These are phyloP conservation scores for Penicillium odoratum DNA, from an alignment of 495 filamentous ascomycete genomes.

Conservation along the genomic window DNA sequence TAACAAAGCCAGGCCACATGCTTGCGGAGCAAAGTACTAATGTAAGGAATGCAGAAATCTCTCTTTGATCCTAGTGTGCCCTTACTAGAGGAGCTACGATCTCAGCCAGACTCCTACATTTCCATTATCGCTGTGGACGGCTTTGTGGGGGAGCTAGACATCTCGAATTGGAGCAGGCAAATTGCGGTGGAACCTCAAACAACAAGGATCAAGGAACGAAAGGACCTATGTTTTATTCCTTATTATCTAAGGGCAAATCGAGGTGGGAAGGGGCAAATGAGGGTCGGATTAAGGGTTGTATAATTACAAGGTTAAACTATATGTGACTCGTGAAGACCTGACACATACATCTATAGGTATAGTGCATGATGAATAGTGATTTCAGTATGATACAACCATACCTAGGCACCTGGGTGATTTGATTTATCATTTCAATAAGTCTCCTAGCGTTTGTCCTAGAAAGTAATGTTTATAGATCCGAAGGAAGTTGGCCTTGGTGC, in stretches of 20 bases:
- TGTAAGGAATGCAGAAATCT: conserved; percentile 11
- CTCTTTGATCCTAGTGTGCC: conserved; percentile 22
- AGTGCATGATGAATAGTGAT: too few species aligned
- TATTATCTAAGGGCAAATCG: conserved; percentile 54
- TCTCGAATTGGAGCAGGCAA: conserved; percentile 27
- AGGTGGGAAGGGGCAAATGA: conserved; percentile 52
- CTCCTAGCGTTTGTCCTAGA: too few species aligned
- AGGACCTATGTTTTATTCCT: conserved; percentile 46
- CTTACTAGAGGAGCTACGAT: conserved; percentile 22
- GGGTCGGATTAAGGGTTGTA: conserved; percentile 31
- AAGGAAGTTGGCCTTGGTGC: background rate
- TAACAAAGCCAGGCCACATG: conserved; percentile 5
- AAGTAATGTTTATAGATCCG: too few species aligned
- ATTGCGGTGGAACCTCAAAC: conserved; percentile 19
- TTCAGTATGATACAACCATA: too few species aligned
- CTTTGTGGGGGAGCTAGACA: conserved; percentile 33
- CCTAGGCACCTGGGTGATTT: too few species aligned
- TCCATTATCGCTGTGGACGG: conserved; percentile 36
- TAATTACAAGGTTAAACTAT: background rate
- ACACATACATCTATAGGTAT: too few species aligned
- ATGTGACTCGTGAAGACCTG: too few species aligned
- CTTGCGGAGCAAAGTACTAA: background rate
- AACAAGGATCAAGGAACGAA: conserved; percentile 15
- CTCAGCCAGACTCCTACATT: conserved; percentile 27
- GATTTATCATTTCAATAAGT: too few species aligned